Evolutionary conservation across 495 filamentous ascomycete species (phyloP), one percentile per base, ranked within the genome.

Genomic region (Friedmanniomyces simplex): DNA sequence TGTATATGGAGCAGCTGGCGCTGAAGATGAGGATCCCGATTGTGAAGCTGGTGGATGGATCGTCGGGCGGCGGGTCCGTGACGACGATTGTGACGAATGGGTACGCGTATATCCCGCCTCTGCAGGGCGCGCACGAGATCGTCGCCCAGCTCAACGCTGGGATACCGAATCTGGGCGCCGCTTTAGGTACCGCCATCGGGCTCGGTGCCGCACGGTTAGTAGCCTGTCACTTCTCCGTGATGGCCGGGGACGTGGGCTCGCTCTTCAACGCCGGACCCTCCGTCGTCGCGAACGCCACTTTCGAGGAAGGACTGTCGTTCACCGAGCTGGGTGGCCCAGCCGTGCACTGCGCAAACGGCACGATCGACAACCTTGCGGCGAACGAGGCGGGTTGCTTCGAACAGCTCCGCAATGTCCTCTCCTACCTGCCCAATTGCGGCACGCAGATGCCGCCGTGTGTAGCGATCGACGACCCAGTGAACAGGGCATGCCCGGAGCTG

Each of bases 261-360:
- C 61, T 85, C 8, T 83, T 85, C 63, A 83, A 83, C 60, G 82
- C 82, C 7, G 82, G 82, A 0, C 81, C 82, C 0, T 77, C 81
- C 47, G 80, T 85, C 8, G 82, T 83, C 14, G 66, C 63, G 42
- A 76, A 74, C 22, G 79, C 80, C 4, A 83, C 80, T 0, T 79
- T 81, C 59, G 80, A 83, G 66, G 79, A 83, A 69, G 78, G 73
- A 0, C 71, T 84, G 0, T 74, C 72, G 21, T 78, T 80, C 54
- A 74, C 74, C 41, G 74, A 78, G 45, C 67, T 82, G 0, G 80
- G 78, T n/a, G 79, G 79, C 0, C 76, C 77, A 14, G 63, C 68
- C 61, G 75, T 85, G 59, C 82, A 85, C 58, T 82, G 80, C 63
- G 80, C 76, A 6, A 83, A 85, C 54, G 82, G 82, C 0, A 85